phyloP scores from a whole-genome alignment of 1,284 basidiomycete genomes.

The Naganishia cerealis region DNA sequence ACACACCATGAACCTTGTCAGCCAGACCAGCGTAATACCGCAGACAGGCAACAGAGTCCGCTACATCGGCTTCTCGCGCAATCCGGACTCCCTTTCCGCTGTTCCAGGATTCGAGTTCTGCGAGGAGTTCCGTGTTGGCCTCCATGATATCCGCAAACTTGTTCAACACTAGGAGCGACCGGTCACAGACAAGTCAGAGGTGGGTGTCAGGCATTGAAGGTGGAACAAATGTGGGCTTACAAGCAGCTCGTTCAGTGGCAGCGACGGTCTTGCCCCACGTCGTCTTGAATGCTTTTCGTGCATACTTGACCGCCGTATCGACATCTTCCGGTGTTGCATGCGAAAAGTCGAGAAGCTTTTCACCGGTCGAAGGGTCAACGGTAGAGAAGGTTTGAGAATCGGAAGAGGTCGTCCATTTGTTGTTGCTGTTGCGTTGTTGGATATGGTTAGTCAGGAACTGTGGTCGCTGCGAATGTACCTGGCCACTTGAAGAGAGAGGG shows the following conservation, averaged over 20 bases:
- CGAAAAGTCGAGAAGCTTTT: conserved; percentile 48
- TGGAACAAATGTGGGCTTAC: conserved; percentile 33
- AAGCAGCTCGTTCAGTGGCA: conserved; percentile 66
- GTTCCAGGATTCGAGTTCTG: conserved; percentile 75
- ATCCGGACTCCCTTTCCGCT: conserved; percentile 81
- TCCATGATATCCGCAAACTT: conserved; percentile 92
- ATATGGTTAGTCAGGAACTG: neutral
- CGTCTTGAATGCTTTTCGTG: conserved; percentile 75
- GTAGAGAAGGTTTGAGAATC: conserved; percentile 41
- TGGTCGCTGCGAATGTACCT: conserved; percentile 53
- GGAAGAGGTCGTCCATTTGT: conserved; percentile 43
- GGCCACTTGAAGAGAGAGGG: conserved; percentile 51
- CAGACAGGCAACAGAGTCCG: conserved; percentile 74
- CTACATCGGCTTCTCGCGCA: conserved; percentile 82
- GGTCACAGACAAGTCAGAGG: neutral
- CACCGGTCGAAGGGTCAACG: conserved; percentile 60
- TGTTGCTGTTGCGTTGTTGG: conserved; percentile 39
- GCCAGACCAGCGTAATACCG: conserved; percentile 72
- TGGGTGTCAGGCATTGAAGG: neutral
- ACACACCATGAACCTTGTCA: conserved; percentile 67
- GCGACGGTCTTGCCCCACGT: conserved; percentile 66
- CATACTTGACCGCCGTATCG: conserved; percentile 76
- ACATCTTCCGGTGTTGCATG: conserved; percentile 62
- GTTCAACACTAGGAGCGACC: conserved; percentile 60
- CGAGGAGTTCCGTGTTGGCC: conserved; percentile 66